Evolutionary conservation across 1,284 basidiomycete species (phyloP), one percentile per base, ranked within the genome.

Genomic region (Malassezia dermatis): DNA sequence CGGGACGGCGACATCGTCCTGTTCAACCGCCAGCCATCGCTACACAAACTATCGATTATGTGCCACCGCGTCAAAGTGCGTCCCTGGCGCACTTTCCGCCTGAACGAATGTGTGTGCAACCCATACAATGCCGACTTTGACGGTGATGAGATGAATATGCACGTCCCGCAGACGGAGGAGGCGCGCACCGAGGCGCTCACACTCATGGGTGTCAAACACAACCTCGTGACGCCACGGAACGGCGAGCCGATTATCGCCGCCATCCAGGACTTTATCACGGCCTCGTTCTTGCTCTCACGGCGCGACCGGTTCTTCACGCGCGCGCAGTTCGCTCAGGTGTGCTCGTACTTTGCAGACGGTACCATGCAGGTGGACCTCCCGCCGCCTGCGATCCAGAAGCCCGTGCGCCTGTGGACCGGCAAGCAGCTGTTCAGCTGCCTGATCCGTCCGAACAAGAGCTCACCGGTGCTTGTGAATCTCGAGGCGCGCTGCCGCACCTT

Each of bases 121-220:
- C 94, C 94, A 2, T 99, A 99, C 78, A 96, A 96, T 73, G 94
- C 94, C 51, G 94, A 99, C 78, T 99, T 99, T 69, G 94, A 99
- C 74, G 94, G 94, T 61, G 94, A 99, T 75, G 94, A 99, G 77
- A 99, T 99, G 94, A 99, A 99, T 77, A 80, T 99, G 64, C 73
- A 99, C 76, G 89, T 99, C 1, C 94, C 94, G 0, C 94, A 99
- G 76, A 99, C 94, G 0, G 94, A 99, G 76, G 94, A 99, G 78
- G 91, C 94, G 1, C 81, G 94, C 48, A 95, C 93, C 3, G 94
- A 99, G 76, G 94, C 94, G 0, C 83, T 94, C 27, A 88, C 94
- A 71, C 83, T 99, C 35, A 99, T 99, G 94, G 90, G 83, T 66
- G 88, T 96, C 64, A 95, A 95, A 75, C 84, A 91, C 75, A 98